Conservation (phyloP, 192 early-diverging fungal genomes). For the Phlyctochytrium planicorne region DNA sequence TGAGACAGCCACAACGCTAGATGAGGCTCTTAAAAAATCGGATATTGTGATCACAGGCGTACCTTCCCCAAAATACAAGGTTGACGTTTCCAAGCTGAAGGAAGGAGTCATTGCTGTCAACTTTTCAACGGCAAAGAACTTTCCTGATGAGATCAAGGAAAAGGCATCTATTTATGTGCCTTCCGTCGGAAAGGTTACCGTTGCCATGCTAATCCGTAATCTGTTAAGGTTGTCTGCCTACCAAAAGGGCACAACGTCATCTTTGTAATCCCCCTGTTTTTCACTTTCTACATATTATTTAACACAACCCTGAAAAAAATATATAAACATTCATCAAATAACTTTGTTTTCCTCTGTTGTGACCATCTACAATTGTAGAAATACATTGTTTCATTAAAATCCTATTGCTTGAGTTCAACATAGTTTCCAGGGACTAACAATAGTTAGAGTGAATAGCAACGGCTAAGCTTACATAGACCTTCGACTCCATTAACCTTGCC, state of each 20-base stretch:
- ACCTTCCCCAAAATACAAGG: conserved; percentile 82
- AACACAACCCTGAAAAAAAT: too few species aligned
- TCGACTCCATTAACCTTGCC: conserved; percentile 48
- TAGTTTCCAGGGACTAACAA: conserved; percentile 25
- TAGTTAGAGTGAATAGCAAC: background rate
- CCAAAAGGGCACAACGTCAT: conserved; percentile 11
- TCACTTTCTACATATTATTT: too few species aligned
- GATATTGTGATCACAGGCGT: conserved; percentile 99
- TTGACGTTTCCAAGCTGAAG: conserved; percentile 82
- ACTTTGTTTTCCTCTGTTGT: too few species aligned
- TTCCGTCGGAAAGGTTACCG: conserved; percentile 96
- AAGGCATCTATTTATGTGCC: conserved; percentile 95
- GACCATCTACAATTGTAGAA: too few species aligned
- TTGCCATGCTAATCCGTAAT: conserved; percentile 98
- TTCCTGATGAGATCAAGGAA: conserved; percentile 90
- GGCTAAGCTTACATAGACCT: conserved; percentile 34
- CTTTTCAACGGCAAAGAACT: conserved; percentile 95
- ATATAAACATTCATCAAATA: too few species aligned
- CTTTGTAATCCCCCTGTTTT: conserved; percentile 1
- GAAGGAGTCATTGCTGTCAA: conserved; percentile 98
- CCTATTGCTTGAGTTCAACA: conserved; percentile 15
- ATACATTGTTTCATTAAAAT: too few species aligned
- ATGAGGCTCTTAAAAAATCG: conserved; percentile 79
- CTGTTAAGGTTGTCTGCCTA: conserved; percentile 72
- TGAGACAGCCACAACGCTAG: conserved; percentile 69